Evolutionary conservation across 1,284 basidiomycete genomes (phyloP).

Genomic region (Quambalaria eucalypti): DNA sequence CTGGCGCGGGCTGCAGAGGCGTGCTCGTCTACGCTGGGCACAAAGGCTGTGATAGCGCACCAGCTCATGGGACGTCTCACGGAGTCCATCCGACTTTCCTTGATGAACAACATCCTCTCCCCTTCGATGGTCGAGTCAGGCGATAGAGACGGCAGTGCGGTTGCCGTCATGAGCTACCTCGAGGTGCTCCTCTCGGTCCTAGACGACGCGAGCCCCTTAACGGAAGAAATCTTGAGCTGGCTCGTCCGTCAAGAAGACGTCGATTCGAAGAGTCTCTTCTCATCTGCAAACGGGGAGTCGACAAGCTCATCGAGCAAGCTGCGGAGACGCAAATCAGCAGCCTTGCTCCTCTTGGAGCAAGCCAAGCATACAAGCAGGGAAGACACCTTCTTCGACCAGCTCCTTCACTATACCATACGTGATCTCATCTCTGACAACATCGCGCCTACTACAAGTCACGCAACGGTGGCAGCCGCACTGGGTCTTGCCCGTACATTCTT

Average conservation of each 20-base stretch:
- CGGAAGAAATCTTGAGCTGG: conserved; percentile 29
- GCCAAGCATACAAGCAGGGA: not conserved
- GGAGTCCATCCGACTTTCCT: conserved; percentile 66
- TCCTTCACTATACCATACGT: conserved; percentile 6
- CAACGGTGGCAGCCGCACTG: conserved; percentile 20
- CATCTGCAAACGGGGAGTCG: too few species aligned
- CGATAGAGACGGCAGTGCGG: conserved; percentile 79
- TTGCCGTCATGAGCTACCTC: conserved; percentile 94
- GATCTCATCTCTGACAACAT: conserved; percentile 33
- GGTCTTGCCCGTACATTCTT: conserved; percentile 24
- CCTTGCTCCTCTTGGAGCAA: not conserved
- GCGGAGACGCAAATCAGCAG: not conserved
- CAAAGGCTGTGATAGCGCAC: conserved; percentile 6
- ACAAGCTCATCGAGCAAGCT: not conserved
- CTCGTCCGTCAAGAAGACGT: conserved; percentile 10
- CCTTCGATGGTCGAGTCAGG: conserved; percentile 90
- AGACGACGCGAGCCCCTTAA: conserved; percentile 25
- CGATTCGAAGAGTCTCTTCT: not conserved
- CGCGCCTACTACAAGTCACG: conserved; percentile 7
- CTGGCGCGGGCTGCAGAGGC: not conserved
- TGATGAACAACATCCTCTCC: conserved; percentile 84
- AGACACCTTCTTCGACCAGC: not conserved
- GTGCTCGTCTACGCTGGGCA: not conserved
- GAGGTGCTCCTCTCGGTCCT: conserved; percentile 51
- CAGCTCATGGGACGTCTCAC: conserved; percentile 20